Conservation (phyloP, 805 yeast genomes). For the Wickerhamomyces pijperi region DNA sequence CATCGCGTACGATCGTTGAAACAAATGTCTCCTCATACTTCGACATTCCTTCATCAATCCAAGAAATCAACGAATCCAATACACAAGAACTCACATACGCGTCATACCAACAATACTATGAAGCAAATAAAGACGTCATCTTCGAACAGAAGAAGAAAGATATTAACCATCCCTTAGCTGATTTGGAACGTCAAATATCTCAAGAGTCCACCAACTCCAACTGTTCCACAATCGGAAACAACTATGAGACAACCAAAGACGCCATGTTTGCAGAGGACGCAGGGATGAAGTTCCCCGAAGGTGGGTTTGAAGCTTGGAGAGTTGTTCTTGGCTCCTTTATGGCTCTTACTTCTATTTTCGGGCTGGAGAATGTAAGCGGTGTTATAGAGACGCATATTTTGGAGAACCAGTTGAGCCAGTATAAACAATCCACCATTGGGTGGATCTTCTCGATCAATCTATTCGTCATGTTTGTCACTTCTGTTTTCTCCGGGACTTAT, state of each 20-base stretch:
- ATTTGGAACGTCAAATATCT: background rate
- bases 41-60: no score
- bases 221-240: background rate
- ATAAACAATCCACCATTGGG: constrained; percentile 36
- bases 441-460: constrained; percentile 56
- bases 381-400: constrained; percentile 52
- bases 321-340: constrained; percentile 48
- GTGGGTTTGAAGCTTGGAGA: constrained; percentile 43
- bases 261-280: constrained; percentile 10
- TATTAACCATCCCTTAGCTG: no score
- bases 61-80: no score
- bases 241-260: background rate
- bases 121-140: no score
- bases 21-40: no score
- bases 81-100: no score
- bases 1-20: no score
- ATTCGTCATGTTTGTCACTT: constrained; percentile 35
- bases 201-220: background rate
- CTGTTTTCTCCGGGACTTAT: constrained; percentile 42
- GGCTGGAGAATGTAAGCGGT: constrained; percentile 47
- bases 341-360: constrained; percentile 44
- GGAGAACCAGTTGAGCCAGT: constrained; percentile 37
- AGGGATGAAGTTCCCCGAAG: constrained; percentile 38
- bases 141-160: no score
- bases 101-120: no score